Evolutionary conservation across 495 filamentous ascomycete species (phyloP), one percentile per base, ranked within the genome.

Genomic region (Penicillium macrosclerotiorum): DNA sequence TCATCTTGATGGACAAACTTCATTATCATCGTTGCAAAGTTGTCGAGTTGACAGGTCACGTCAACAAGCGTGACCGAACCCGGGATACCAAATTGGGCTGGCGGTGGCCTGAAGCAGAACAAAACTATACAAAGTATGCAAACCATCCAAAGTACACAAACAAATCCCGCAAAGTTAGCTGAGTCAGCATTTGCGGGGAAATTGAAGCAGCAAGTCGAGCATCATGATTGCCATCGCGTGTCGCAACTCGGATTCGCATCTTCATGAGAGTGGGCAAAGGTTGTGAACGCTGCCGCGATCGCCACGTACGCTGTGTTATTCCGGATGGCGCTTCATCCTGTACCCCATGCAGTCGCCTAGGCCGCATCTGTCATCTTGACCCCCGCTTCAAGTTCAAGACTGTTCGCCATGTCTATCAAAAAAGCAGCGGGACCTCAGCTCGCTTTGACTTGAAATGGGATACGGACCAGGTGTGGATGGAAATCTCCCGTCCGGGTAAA

Each of bases 211-310:
- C n/a, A n/a, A n/a, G n/a, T n/a, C n/a, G n/a, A n/a, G n/a, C n/a
- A n/a, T n/a, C n/a, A n/a, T n/a, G n/a, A n/a, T n/a, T n/a, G n/a
- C n/a, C n/a, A n/a, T n/a, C n/a, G n/a, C n/a, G n/a, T n/a, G n/a
- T n/a, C n/a, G n/a, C n/a, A n/a, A n/a, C n/a, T n/a, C n/a, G n/a
- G n/a, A n/a, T n/a, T n/a, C n/a, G n/a, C n/a, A n/a, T n/a, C n/a
- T n/a, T n/a, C n/a, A 38, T 38, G 36, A 38, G 36, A 59, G 63
- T 71, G 48, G 59, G 60, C 36, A 63, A 64, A 43, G 67, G 67
- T 47, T 71, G 67, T 60, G 58, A 55, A 52, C 51, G 63, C 47
- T 71, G 67, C 58, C 67, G 67, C 19, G 47, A 67, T 64, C 67
- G 67, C 45, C 67, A 71, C 55, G 64, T 71, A 16, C 62, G 64